Percentiles rank a stretch among this genome's conserved stretches.
These are phyloP conservation scores for Saksenaea vasiformis DNA, from an alignment of 371 early-diverging fungal genomes.

Conservation along the genomic window DNA sequence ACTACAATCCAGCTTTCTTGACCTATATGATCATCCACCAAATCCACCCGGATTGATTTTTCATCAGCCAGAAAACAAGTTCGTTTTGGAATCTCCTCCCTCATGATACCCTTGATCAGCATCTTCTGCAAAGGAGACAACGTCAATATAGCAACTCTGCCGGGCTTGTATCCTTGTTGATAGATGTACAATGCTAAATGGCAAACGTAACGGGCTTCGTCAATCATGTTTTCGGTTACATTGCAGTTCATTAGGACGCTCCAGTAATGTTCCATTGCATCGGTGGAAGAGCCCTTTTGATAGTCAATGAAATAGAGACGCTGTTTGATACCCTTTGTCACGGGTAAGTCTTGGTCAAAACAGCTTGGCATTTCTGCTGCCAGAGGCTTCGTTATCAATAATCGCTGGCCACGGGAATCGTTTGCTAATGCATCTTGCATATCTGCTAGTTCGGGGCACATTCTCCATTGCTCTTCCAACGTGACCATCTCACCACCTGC, in stretches of 20 bases:
- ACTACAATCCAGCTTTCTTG: constrained; percentile 29
- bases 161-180: constrained; percentile 30
- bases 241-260: neutral
- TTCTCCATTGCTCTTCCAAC: constrained; percentile 48
- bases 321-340: constrained; percentile 22
- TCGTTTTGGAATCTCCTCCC: constrained; percentile 17
- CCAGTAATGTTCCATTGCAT: neutral
- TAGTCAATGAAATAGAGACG: constrained; percentile 33
- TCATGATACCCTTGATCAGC: constrained; percentile 17
- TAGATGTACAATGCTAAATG: constrained; percentile 36
- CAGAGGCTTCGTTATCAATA: constrained; percentile 21
- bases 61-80: constrained; percentile 15
- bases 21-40: constrained; percentile 24
- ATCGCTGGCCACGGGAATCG: neutral
- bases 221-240: constrained; percentile 19
- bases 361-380: constrained; percentile 10
- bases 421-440: constrained; percentile 10
- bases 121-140: constrained; percentile 22
- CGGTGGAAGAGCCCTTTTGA: neutral
- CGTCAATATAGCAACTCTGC: constrained; percentile 22
- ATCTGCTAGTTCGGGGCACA: constrained; percentile 27
- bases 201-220: constrained; percentile 34
- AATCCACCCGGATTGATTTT: constrained; percentile 13
- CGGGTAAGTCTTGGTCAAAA: constrained; percentile 4
- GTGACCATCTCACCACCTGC: constrained; percentile 23